Base-by-base conservation (phyloP, 805 yeast species). In the Candida boidinii region DNA sequence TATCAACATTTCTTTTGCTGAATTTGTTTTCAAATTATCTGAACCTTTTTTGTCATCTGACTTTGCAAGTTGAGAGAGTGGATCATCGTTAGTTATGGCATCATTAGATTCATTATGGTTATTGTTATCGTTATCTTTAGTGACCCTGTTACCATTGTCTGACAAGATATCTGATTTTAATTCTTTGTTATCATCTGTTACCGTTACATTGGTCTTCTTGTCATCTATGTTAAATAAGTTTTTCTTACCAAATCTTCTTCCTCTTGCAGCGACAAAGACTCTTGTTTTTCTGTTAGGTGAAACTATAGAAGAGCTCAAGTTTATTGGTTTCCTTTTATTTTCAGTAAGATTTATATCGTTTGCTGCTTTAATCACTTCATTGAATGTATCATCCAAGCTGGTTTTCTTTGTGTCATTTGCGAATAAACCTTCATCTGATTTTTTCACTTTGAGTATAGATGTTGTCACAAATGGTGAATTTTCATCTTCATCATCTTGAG, bases 221-320 rank as follows among this genome's bases (percentile, higher is more conserved):
- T 50, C 47, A 23, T 44, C 46, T 13, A 12, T 17, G 34, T 25
- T 14, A 16, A 16, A 26, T 9, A n/a, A 13, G 17, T 23, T 16
- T 15, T 10, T 6, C 33, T 29, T 23, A 29, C 32, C n/a, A 23
- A 39, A 26, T 23, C 69, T 60, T 34, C 70, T 67, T 18, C 54
- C 49, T 40, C 77, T 61, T 26, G 75, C 66, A 1, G 73, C 68
- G 37, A 66, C 63, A 41, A 67, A 63, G 17, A 73, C 51, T 24
- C 64, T 61, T 15, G 62, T 42, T 23, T 58, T 53, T 39, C 58
- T 62, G 26, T 62, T 55, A 19, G 70, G 68, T 3, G 71, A 62
- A 3, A 51, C 33, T 14, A 51, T 23, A 17, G 34, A 20, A 17
- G 20, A 10, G 35, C n/a, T 28, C 32, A 17, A 36, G 34, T 23